Evolutionary conservation across 805 yeast species (phyloP).

Genomic region (Hanseniaspora thailandica): DNA sequence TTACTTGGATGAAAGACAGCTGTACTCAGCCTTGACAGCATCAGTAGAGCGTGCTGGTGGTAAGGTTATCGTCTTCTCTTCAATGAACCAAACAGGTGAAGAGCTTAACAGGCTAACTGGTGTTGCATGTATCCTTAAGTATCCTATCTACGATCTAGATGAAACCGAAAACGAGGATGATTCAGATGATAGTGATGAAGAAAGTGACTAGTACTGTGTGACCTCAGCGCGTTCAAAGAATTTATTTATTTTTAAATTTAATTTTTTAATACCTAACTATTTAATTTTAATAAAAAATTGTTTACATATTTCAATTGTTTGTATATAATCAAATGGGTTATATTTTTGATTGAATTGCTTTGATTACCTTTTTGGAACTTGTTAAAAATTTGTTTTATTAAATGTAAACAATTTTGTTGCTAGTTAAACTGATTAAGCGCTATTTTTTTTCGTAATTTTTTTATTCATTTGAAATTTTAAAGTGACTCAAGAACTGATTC

Average conservation of each 20-base stretch:
- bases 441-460: too few species aligned
- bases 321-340: too few species aligned
- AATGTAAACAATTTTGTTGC: too few species aligned
- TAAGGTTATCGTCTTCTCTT: conserved; percentile 64
- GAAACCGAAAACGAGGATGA: conserved; percentile 30
- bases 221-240: background rate
- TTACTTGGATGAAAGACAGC: conserved; percentile 55
- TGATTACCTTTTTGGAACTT: too few species aligned
- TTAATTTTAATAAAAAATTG: too few species aligned
- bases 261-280: too few species aligned
- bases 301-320: too few species aligned
- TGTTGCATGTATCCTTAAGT: conserved; percentile 73
- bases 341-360: too few species aligned
- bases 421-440: too few species aligned
- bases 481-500: too few species aligned
- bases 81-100: conserved; percentile 79
- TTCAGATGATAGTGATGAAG: conserved; percentile 7
- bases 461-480: too few species aligned
- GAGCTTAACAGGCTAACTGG: conserved; percentile 86
- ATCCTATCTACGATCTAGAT: conserved; percentile 72
- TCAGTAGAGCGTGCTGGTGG: conserved; percentile 61
- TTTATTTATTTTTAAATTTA: background rate
- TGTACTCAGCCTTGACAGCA: conserved; percentile 57
- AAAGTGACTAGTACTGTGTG: background rate
- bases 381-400: too few species aligned